Conservation (phyloP, 1,284 basidiomycete genomes). For the Sporisorium graminicola region DNA sequence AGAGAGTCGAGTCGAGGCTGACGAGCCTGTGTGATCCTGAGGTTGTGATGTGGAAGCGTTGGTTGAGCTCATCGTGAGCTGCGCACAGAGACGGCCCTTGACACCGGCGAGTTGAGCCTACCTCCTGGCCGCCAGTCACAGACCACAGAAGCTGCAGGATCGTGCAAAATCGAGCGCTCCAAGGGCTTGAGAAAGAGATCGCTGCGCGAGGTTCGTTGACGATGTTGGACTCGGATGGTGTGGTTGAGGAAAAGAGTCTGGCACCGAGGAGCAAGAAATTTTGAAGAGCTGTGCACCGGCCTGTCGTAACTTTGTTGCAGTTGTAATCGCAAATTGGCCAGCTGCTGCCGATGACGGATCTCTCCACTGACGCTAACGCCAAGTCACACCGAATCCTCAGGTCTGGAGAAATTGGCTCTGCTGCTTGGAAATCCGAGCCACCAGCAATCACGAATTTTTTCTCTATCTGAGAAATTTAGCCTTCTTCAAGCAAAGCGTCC, state of each 20-base stretch:
- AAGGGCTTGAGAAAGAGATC: not conserved
- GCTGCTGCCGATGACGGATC: slow-evolving; percentile 1
- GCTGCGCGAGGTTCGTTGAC: not conserved
- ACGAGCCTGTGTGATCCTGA: not conserved
- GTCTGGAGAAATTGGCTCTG: no score
- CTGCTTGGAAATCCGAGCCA: no score
- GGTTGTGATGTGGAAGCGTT: slow-evolving; percentile 20
- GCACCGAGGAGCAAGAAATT: not conserved
- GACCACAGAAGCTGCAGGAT: not conserved
- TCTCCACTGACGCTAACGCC: not conserved
- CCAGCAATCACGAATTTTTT: no score
- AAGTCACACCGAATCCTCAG: no score
- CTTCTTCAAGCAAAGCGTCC: not conserved
- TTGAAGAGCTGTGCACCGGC: not conserved
- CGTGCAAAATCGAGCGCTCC: not conserved
- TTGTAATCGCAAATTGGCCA: not conserved
- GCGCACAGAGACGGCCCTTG: not conserved
- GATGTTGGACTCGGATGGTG: not conserved
- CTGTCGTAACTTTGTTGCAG: no score
- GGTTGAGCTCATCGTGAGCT: slow-evolving; percentile 24
- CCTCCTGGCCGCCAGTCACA: not conserved
- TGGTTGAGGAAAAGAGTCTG: not conserved
- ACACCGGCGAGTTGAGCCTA: slow-evolving; percentile 6
- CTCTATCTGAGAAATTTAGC: not conserved
- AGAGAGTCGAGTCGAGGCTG: slow-evolving; percentile 5